phyloP scores from a whole-genome alignment of 345 rosid genomes.

The Eucalyptus melliodora region DNA sequence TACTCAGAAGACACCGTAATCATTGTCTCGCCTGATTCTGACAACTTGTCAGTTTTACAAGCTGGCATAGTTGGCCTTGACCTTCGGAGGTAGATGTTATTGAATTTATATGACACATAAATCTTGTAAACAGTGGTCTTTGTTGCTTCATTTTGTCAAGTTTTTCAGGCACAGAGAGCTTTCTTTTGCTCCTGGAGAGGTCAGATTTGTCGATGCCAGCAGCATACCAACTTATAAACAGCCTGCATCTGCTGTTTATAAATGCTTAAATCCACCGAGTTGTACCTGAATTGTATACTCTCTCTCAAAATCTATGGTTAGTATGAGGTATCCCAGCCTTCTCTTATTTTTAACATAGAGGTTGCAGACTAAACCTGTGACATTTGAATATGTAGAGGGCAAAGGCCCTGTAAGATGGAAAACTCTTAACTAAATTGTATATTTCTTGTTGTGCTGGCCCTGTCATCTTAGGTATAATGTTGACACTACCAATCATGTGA shows the following conservation, averaged over 20 bases:
- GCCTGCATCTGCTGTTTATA: conserved; percentile 77
- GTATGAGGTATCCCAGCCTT: not conserved
- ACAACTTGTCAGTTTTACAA: conserved; percentile 73
- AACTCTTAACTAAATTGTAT: not conserved
- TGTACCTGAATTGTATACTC: conserved; percentile 26
- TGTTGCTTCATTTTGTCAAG: not conserved
- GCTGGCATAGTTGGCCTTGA: conserved; percentile 83
- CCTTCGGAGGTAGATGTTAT: conserved; percentile 43
- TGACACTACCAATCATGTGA: not conserved
- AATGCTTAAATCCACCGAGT: conserved; percentile 70
- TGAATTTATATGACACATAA: not conserved
- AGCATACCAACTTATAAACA: conserved; percentile 79
- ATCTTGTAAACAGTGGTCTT: not conserved
- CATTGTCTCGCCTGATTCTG: conserved; percentile 86
- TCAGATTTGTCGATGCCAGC: conserved; percentile 54
- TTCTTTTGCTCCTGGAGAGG: conserved; percentile 68
- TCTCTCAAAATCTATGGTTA: not conserved
- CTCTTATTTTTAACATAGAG: not conserved
- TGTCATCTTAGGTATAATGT: not conserved
- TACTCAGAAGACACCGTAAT: conserved; percentile 68
- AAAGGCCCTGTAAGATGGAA: not conserved
- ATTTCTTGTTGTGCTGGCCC: not conserved
- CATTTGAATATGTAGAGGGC: not conserved
- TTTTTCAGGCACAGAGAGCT: conserved; percentile 64
- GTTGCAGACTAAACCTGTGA: not conserved